A percentile compares a stretch with the other conserved stretches of the same genome.
Evolutionary conservation across 257 asterid species (phyloP).

Genomic region (Cordia subcordata): DNA sequence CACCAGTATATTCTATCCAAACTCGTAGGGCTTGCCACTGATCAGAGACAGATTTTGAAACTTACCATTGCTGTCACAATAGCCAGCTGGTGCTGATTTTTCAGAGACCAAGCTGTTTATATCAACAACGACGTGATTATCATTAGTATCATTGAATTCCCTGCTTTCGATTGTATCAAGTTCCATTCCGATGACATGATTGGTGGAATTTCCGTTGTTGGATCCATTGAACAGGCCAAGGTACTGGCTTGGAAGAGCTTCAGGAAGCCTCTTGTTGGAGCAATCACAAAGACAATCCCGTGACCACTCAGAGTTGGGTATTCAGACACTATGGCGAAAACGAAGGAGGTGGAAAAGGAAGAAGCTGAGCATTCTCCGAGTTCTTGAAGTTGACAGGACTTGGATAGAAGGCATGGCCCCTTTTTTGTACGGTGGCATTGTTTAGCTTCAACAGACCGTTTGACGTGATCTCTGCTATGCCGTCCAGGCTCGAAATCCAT

Average conservation of each 20-base stretch:
- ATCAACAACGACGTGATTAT: conserved; percentile 22
- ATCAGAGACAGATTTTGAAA: background rate
- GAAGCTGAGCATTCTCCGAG: conserved; percentile 1
- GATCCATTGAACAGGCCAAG: conserved; percentile 15
- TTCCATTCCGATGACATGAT: conserved; percentile 21
- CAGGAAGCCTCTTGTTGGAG: conserved; percentile 12
- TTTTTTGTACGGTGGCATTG: background rate
- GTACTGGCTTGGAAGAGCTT: background rate
- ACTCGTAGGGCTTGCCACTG: conserved; percentile 11
- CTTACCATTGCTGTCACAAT: background rate
- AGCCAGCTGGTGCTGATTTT: conserved; percentile 5
- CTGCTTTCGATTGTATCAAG: conserved; percentile 11
- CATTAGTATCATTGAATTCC: conserved; percentile 14
- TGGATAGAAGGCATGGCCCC: conserved; percentile 16
- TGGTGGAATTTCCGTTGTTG: conserved; percentile 9
- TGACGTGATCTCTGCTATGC: conserved; percentile 10
- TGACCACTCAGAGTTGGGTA: conserved; percentile 4
- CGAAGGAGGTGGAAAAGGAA: conserved; percentile 25
- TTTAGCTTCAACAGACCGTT: conserved; percentile 20
- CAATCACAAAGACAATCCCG: conserved; percentile 16
- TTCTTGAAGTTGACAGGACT: conserved; percentile 14
- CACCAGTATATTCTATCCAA: conserved; percentile 16
- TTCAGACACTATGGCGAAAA: conserved; percentile 17
- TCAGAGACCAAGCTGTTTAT: conserved; percentile 4
- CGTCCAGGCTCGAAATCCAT: conserved; percentile 20